These are phyloP conservation scores for Fusarium sterilihyphosum DNA, from an alignment of 2,329 filamentous ascomycete species.

Conservation along the genomic window DNA sequence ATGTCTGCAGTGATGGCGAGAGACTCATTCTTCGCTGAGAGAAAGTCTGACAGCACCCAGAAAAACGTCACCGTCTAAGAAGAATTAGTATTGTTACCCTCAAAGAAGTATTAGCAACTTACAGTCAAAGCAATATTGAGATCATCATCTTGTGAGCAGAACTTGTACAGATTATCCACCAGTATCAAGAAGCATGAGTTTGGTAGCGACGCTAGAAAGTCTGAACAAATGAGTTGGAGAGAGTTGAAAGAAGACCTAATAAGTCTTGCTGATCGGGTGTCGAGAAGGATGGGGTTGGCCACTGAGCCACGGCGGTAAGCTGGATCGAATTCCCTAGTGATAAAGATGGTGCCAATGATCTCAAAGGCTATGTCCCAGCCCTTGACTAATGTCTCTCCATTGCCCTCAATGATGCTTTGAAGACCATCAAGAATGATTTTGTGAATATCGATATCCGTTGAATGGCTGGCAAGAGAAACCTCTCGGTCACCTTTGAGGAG, in stretches of 20 bases:
- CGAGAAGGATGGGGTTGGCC: slow-evolving; percentile 50
- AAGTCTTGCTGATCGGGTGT: slow-evolving; percentile 74
- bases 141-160: slow-evolving; percentile 89
- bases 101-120: slow-evolving; percentile 44
- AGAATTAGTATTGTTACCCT: slow-evolving; percentile 1
- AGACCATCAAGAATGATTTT: slow-evolving; percentile 81
- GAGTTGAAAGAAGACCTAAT: slow-evolving; percentile 90
- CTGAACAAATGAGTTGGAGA: slow-evolving; percentile 91
- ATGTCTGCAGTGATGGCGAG: slow-evolving; percentile 68
- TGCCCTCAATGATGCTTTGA: slow-evolving; percentile 85
- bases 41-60: slow-evolving; percentile 92
- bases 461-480: slow-evolving; percentile 65
- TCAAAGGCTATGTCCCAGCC: slow-evolving; percentile 90
- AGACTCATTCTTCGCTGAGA: slow-evolving; percentile 69
- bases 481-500: slow-evolving; percentile 65
- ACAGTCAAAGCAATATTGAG: slow-evolving; percentile 94
- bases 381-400: slow-evolving; percentile 81
- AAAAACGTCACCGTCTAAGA: slow-evolving; percentile 87
- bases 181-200: slow-evolving; percentile 79
- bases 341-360: slow-evolving; percentile 84
- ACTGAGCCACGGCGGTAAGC: slow-evolving; percentile 47
- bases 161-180: slow-evolving; percentile 88
- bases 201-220: slow-evolving; percentile 82
- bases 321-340: slow-evolving; percentile 52
- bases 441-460: slow-evolving; percentile 82